These are phyloP conservation scores for Rhizopus arrhizus DNA, from an alignment of 371 early-diverging fungal species.

Conservation along the genomic window DNA sequence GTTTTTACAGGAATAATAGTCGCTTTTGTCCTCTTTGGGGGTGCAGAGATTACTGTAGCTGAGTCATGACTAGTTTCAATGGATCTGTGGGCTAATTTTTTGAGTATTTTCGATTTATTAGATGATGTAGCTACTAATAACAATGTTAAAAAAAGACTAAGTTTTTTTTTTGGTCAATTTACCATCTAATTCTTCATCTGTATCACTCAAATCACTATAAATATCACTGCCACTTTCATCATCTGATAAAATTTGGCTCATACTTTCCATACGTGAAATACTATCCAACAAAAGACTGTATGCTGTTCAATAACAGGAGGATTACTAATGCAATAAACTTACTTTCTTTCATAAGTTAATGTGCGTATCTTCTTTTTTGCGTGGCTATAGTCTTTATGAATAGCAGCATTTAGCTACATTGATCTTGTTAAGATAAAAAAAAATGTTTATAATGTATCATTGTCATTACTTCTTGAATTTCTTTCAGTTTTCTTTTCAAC, in stretches of 20 bases:
- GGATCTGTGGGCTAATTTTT: constrained; percentile 6
- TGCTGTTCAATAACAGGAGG: neutral
- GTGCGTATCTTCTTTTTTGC: constrained; percentile 34
- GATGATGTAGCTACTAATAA: neutral
- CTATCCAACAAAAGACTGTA: constrained; percentile 52
- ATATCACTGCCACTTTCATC: constrained; percentile 49
- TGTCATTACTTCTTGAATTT: constrained; percentile 44
- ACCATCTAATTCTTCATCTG: constrained; percentile 32
- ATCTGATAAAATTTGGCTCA: constrained; percentile 5
- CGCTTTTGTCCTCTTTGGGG: constrained; percentile 49
- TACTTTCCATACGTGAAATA: constrained; percentile 36
- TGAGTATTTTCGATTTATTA: constrained; percentile 8
- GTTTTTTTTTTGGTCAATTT: neutral
- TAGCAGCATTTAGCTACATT: constrained; percentile 3
- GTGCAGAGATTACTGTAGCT: constrained; percentile 48
- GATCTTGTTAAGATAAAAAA: neutral
- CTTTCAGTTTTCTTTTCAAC: constrained; percentile 55
- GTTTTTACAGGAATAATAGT: constrained; percentile 40
- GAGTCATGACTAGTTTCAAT: constrained; percentile 16
- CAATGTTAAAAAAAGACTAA: neutral
- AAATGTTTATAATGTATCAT: neutral
- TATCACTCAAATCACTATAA: constrained; percentile 32
- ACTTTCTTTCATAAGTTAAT: constrained; percentile 36
- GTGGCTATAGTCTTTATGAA: constrained; percentile 24
- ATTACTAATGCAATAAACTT: constrained; percentile 1